A percentile compares a stretch with the other conserved stretches of the same genome.
These are phyloP conservation scores for Rosa hybrid DNA, from an alignment of 331 rosid genomes.

Conservation along the genomic window DNA sequence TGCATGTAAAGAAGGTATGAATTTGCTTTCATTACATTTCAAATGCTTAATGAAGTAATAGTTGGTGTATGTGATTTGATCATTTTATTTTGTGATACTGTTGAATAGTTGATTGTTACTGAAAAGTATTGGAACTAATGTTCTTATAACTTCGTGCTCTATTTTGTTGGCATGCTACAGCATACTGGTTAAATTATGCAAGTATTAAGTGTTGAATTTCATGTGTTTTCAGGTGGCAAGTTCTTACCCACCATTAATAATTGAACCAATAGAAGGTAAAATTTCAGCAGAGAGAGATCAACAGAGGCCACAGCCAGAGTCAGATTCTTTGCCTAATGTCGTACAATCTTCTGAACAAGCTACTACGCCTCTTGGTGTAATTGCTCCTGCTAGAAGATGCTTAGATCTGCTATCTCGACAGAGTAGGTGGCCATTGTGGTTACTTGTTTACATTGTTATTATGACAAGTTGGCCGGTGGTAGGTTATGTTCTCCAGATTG, in stretches of 20 bases:
- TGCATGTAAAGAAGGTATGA: slow-evolving; percentile 74
- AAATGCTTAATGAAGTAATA: not conserved
- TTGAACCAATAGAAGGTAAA: slow-evolving; percentile 23
- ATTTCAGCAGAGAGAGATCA: slow-evolving; percentile 22
- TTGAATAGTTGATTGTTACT: not conserved
- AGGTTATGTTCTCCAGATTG: slow-evolving; percentile 58
- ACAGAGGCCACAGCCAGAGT: slow-evolving; percentile 27
- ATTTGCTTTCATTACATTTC: not conserved
- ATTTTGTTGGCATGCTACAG: not conserved
- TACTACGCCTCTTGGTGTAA: slow-evolving; percentile 30
- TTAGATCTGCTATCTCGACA: slow-evolving; percentile 50
- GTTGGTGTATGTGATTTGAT: not conserved
- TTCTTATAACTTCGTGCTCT: not conserved
- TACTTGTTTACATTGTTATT: slow-evolving; percentile 74
- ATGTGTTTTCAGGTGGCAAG: slow-evolving; percentile 38
- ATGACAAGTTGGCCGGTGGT: slow-evolving; percentile 83
- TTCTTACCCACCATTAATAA: slow-evolving; percentile 35
- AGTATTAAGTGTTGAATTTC: slow-evolving; percentile 26
- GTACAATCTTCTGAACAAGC: slow-evolving; percentile 19
- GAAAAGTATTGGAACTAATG: not conserved
- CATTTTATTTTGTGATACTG: not conserved
- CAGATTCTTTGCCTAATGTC: slow-evolving; percentile 11
- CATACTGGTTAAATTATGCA: slow-evolving; percentile 13
- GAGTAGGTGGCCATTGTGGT: slow-evolving; percentile 63
- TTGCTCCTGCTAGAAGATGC: slow-evolving; percentile 49